Percentiles rank a stretch among this genome's conserved stretches.
phyloP scores from a whole-genome alignment of 257 asterid species.

The Primulina eburnea region DNA sequence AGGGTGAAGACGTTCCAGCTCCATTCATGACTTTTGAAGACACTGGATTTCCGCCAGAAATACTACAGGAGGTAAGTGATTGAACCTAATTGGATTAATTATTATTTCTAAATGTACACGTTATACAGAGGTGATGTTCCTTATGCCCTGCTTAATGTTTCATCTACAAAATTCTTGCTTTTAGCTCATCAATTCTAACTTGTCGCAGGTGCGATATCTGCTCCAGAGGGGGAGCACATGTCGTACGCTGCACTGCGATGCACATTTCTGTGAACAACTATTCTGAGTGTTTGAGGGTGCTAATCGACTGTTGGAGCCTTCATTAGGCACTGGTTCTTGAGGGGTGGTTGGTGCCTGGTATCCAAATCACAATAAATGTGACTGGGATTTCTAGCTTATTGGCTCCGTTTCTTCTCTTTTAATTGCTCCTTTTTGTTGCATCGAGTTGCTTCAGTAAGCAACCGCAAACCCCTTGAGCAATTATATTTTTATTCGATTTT shows the following conservation, averaged over 20 bases:
- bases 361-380: slow-evolving; percentile 77
- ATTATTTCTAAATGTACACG: slow-evolving; percentile 12
- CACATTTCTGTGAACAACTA: slow-evolving; percentile 72
- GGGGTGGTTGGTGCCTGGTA: slow-evolving; percentile 70
- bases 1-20: slow-evolving; percentile 93
- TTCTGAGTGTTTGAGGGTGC: slow-evolving; percentile 96
- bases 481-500: slow-evolving; percentile 25
- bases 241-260: slow-evolving; percentile 99
- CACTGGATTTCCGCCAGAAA: slow-evolving; percentile 88
- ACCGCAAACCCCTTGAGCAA: slow-evolving; percentile 65
- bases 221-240: slow-evolving; percentile 99
- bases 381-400: slow-evolving; percentile 80
- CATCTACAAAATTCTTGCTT: slow-evolving; percentile 36
- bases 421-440: slow-evolving; percentile 84
- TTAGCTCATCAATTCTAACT: slow-evolving; percentile 76
- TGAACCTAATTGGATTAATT: slow-evolving; percentile 19
- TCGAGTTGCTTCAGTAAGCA: slow-evolving; percentile 99
- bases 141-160: slow-evolving; percentile 25
- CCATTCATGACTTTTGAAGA: slow-evolving; percentile 94
- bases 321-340: slow-evolving; percentile 69
- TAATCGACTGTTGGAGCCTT: slow-evolving; percentile 91
- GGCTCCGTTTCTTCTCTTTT: slow-evolving; percentile 82
- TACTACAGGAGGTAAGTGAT: slow-evolving; percentile 79
- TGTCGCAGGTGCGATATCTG: slow-evolving; percentile 99
- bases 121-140: slow-evolving; percentile 10